Evolutionary conservation across 2,329 filamentous ascomycete genomes (phyloP).

Genomic region (Penicillium brasilianum): DNA sequence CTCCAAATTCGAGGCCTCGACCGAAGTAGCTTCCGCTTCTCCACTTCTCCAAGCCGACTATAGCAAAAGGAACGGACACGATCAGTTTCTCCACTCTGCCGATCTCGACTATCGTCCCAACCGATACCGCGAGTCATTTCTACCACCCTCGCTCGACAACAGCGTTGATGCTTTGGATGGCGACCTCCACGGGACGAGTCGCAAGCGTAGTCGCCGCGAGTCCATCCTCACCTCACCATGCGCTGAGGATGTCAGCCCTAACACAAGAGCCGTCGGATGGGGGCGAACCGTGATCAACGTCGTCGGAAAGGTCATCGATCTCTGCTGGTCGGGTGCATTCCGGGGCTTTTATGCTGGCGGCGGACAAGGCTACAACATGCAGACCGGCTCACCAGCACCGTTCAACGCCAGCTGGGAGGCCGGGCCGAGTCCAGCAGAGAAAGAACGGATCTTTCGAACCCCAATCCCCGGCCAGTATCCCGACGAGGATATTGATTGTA

Average conservation of each 20-base stretch:
- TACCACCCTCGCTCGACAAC: conserved; percentile 33
- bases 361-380: conserved; percentile 71
- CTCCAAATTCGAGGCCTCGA: conserved; percentile 30
- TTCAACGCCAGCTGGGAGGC: conserved; percentile 39
- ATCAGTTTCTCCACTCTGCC: conserved; percentile 32
- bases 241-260: conserved; percentile 21
- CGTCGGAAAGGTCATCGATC: conserved; percentile 76
- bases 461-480: conserved; percentile 62
- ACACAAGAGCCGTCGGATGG: conserved; percentile 40
- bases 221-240: conserved; percentile 33
- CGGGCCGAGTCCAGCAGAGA: conserved; percentile 29
- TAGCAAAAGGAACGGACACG: conserved; percentile 39
- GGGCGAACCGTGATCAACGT: conserved; percentile 49
- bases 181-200: conserved; percentile 31
- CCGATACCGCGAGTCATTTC: conserved; percentile 44
- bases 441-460: conserved; percentile 43
- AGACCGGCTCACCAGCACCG: conserved; percentile 33
- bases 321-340: conserved; percentile 75
- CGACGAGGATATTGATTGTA: conserved; percentile 61
- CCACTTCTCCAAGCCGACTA: conserved; percentile 48
- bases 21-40: conserved; percentile 39
- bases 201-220: conserved; percentile 42
- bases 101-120: conserved; percentile 51
- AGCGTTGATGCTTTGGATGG: conserved; percentile 33
- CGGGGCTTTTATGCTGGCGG: conserved; percentile 86